Base-by-base conservation (phyloP, 2,329 filamentous ascomycete species). In the Colletotrichum cuscutae region DNA sequence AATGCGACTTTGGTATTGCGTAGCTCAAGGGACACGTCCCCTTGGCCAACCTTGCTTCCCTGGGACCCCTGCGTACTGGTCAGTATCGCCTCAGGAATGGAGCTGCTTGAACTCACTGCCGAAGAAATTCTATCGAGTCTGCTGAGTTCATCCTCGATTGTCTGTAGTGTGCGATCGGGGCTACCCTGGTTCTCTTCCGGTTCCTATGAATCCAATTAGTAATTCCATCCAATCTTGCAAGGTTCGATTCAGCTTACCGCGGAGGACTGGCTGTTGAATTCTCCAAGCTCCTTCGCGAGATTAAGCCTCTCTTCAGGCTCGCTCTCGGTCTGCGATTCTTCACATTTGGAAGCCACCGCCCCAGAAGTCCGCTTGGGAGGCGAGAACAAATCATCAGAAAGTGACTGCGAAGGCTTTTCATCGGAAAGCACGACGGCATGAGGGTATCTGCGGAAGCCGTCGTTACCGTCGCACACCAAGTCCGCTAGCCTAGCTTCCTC, bases 401-500 rank as follows among this genome's bases (percentile, higher is more conserved):
- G 63, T 6, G 54, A 7, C 32, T 59, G 53, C 1, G 65, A 69
- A 7, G 15, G n/a, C 30, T 22, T 24, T 1, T n/a, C 13, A 2
- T 69, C 65, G 13, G 53, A 22, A 26, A 22, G 53, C 11, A 63
- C 59, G 7, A 19, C 26, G 12, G 46, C 70, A 12, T 13, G 65
- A 9, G 54, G 13, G 28, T 72, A 69, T 11, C 7, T 6, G 5
- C n/a, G 49, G 11, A 57, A 71, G 3, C 49, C 64, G 30, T 52
- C 58, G 22, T 42, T 26, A 2, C 30, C 58, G 19, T 32, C 32
- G 4, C 30, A 53, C 6, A 7, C 22, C 32, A 72, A 22, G 32
- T 30, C 53, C 24, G 30, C 15, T 26, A 71, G 28, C 6, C 12
- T 42, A 15, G 54, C 64, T 3, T 71, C 69, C 53, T 63, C 69